A percentile compares a stretch with the other conserved stretches of the same genome.
These are phyloP conservation scores for Emmonsiellopsis sp. DNA, from an alignment of 2,329 filamentous ascomycete species.

Conservation along the genomic window DNA sequence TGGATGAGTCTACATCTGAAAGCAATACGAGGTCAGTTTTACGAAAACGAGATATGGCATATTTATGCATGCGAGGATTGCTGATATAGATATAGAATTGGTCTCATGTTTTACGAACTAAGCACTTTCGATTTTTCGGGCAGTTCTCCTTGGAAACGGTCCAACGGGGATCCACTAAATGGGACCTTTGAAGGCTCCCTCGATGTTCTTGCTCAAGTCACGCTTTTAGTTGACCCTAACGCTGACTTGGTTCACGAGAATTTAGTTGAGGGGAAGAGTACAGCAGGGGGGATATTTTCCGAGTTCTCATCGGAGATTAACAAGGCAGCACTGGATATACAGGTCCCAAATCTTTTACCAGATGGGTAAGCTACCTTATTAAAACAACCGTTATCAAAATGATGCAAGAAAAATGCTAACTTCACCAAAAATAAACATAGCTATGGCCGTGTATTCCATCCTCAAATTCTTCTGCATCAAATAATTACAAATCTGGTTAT, in stretches of 20 bases:
- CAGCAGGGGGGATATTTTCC: neutral
- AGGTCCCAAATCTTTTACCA: neutral
- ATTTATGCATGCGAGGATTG: neutral
- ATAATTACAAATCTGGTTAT: constrained; percentile 1
- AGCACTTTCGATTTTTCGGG: constrained; percentile 7
- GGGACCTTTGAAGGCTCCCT: neutral
- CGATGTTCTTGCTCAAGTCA: neutral
- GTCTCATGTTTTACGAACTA: constrained; percentile 10
- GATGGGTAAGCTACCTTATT: neutral
- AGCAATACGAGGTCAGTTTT: neutral
- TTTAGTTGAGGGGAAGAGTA: neutral
- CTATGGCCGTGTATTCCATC: constrained; percentile 3
- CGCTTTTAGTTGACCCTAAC: neutral
- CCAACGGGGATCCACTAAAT: neutral
- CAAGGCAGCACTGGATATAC: neutral
- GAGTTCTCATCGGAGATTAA: no score
- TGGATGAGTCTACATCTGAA: neutral
- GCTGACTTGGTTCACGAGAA: neutral
- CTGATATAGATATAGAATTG: neutral
- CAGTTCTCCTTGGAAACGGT: constrained; percentile 6
- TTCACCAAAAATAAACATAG: neutral
- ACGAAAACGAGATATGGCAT: neutral
- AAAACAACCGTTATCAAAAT: neutral
- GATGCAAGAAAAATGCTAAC: neutral
- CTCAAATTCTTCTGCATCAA: constrained; percentile 1